These are phyloP conservation scores for Nemania sp. DNA, from an alignment of 2,329 filamentous ascomycete genomes.

Conservation along the genomic window DNA sequence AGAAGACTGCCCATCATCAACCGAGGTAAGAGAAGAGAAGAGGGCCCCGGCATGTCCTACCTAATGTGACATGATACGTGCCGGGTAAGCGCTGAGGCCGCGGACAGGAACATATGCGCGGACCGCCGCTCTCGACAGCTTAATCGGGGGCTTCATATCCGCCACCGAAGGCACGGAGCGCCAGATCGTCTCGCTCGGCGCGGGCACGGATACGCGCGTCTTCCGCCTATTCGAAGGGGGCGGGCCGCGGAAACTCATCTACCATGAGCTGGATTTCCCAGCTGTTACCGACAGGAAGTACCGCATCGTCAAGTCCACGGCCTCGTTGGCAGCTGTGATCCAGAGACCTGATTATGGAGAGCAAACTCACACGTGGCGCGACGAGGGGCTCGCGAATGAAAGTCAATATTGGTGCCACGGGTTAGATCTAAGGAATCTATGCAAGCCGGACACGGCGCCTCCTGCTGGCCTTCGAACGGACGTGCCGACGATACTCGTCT, in stretches of 20 bases:
- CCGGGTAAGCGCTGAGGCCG: slow-evolving; percentile 34
- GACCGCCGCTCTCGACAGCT: slow-evolving; percentile 78
- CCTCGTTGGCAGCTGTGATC: slow-evolving; percentile 47
- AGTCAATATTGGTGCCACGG: slow-evolving; percentile 63
- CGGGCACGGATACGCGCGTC: slow-evolving; percentile 88
- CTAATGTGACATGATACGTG: slow-evolving; percentile 15
- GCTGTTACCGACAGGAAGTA: slow-evolving; percentile 72
- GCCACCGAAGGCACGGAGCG: slow-evolving; percentile 45
- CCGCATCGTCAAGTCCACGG: slow-evolving; percentile 53
- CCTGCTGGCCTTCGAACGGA: slow-evolving; percentile 55
- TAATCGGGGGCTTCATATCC: slow-evolving; percentile 74
- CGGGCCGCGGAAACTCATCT: slow-evolving; percentile 57
- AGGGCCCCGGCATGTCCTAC: too few species aligned
- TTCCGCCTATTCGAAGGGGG: slow-evolving; percentile 70
- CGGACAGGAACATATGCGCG: slow-evolving; percentile 84
- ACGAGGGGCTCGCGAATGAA: slow-evolving; percentile 42
- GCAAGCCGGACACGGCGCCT: slow-evolving; percentile 27
- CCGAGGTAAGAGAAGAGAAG: slow-evolving; percentile 76
- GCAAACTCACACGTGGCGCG: slow-evolving; percentile 48
- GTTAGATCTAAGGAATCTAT: slow-evolving; percentile 71
- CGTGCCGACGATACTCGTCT: slow-evolving; percentile 82
- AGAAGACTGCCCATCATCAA: slow-evolving; percentile 91
- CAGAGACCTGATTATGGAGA: slow-evolving; percentile 34
- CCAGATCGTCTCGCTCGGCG: slow-evolving; percentile 91
- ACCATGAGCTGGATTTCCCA: slow-evolving; percentile 93